A percentile compares a stretch with the other conserved stretches of the same genome.
Conservation (phyloP, 83 land plant genomes). For the Picea mariana region DNA sequence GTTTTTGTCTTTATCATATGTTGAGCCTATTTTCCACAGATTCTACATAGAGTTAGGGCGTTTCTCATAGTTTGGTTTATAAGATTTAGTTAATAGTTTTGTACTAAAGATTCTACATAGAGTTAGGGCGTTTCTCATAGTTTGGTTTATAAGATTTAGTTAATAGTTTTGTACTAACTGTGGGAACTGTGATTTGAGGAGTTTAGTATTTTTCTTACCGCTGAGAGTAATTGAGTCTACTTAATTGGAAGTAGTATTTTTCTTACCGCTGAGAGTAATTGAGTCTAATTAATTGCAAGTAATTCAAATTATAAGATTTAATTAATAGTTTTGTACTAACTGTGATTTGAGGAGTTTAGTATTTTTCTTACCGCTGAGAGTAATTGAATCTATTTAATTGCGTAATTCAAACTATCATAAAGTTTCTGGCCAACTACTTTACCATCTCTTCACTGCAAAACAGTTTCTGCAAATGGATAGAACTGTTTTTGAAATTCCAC, state of each 20-base stretch:
- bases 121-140: neutral
- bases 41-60: too few relatives aligned
- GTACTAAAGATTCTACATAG: neutral
- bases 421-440: too few relatives aligned
- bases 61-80: too few relatives aligned
- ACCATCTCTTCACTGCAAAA: too few relatives aligned
- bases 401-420: too few relatives aligned
- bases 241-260: neutral
- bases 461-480: too few relatives aligned
- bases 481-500: too few relatives aligned
- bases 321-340: neutral
- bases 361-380: neutral
- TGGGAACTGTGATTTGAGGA: neutral
- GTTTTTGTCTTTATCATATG: neutral
- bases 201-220: neutral
- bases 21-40: neutral
- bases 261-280: neutral
- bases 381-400: neutral
- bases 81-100: neutral
- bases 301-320: neutral
- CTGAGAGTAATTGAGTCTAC: neutral
- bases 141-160: neutral
- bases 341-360: neutral
- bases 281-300: neutral
- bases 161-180: neutral